Evolutionary conservation across 2,329 filamentous ascomycete species (phyloP).

Genomic region (Botrytis elliptica): DNA sequence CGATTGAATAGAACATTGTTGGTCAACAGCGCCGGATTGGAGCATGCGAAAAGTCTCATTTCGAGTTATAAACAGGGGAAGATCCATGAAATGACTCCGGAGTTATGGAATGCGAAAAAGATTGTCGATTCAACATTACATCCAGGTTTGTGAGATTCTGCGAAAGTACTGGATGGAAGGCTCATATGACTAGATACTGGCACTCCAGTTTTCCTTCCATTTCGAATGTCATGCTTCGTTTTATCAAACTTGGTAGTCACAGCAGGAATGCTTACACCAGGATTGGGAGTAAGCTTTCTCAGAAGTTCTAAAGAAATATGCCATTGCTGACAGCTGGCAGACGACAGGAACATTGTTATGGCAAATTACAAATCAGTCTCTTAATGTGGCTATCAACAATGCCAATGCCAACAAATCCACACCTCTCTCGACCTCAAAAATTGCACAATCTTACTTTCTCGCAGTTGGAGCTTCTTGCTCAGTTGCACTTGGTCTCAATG

Average conservation of each 20-base stretch:
- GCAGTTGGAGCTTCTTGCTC: conserved; percentile 92
- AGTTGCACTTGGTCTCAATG: conserved; percentile 88
- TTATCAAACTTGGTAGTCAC: conserved; percentile 93
- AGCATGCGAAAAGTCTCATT: conserved; percentile 80
- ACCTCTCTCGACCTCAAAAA: conserved; percentile 74
- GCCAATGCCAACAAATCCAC: conserved; percentile 98
- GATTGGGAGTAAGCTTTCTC: conserved; percentile 59
- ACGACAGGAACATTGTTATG: conserved; percentile 85
- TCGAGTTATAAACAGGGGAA: conserved; percentile 84
- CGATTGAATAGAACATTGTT: conserved; percentile 70
- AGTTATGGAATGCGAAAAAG: conserved; percentile 95
- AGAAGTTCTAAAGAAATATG: conserved; percentile 5
- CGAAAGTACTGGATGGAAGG: background rate
- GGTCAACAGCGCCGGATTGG: conserved; percentile 73
- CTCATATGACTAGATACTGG: conserved; percentile 69
- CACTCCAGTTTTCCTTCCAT: conserved; percentile 85
- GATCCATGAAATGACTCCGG: conserved; percentile 76
- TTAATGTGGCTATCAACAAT: conserved; percentile 97
- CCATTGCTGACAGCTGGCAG: conserved; percentile 41
- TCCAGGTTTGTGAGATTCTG: conserved; percentile 62
- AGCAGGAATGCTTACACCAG: conserved; percentile 93
- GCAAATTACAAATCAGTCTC: conserved; percentile 95
- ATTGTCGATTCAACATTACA: conserved; percentile 95
- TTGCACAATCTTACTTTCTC: conserved; percentile 85
- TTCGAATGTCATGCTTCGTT: conserved; percentile 96